Percentiles rank a stretch among this genome's conserved stretches.
Evolutionary conservation across 805 yeast genomes (phyloP).

Genomic region (Candida corydali): DNA sequence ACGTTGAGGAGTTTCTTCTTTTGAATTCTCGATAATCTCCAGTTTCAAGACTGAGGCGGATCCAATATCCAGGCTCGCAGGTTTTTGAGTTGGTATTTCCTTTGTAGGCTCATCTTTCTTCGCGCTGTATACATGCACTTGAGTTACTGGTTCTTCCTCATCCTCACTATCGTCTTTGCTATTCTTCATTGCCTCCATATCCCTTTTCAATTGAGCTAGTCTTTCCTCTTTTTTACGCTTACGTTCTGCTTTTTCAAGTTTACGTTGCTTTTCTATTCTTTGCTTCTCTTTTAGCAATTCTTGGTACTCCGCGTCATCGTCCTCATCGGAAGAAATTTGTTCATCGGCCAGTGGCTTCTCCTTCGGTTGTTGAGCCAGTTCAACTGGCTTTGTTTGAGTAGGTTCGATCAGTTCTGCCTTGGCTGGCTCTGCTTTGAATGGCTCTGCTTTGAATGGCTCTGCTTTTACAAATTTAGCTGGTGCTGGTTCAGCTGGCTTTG

Average conservation of each 20-base stretch:
- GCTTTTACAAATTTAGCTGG: conserved; percentile 2
- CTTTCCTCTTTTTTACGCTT: conserved; percentile 58
- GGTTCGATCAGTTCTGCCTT: too few relatives aligned
- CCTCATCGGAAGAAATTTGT: conserved; percentile 26
- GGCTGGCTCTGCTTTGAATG: conserved; percentile 4
- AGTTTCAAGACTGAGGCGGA: conserved; percentile 4
- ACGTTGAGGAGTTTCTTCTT: conserved; percentile 9
- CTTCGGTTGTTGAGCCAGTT: conserved; percentile 6
- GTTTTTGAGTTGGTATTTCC: background rate
- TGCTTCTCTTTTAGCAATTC: conserved; percentile 43
- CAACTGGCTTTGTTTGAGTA: conserved; percentile 10
- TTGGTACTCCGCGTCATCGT: conserved; percentile 45
- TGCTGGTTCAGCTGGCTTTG: conserved; percentile 5
- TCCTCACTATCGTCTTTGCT: conserved; percentile 23
- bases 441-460: background rate
- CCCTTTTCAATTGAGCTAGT: conserved; percentile 52
- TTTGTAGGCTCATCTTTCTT: conserved; percentile 5
- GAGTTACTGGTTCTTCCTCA: conserved; percentile 24
- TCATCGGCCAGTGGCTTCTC: conserved; percentile 10
- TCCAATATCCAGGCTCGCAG: too few relatives aligned
- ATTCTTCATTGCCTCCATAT: conserved; percentile 51
- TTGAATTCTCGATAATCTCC: background rate
- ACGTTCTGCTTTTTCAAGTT: conserved; percentile 41
- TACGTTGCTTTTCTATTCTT: conserved; percentile 39
- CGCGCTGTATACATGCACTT: conserved; percentile 15